Base-by-base conservation (phyloP, 805 yeast species). In the Starmerella asiatica region DNA sequence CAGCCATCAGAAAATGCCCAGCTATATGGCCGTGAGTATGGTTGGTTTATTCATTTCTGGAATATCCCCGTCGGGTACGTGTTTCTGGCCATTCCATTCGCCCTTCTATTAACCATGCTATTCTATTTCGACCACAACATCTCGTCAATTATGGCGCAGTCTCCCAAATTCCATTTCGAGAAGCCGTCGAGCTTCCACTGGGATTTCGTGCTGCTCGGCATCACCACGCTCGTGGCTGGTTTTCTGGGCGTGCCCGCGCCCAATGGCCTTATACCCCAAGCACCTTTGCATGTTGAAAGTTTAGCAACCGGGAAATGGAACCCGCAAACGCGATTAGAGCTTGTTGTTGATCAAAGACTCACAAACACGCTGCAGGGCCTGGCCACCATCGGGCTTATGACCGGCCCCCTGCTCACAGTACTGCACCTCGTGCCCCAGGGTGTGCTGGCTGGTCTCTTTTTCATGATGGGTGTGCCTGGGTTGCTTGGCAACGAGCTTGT, bases 71-170 rank as follows among this genome's bases (percentile, higher is more conserved):
- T 78, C 1, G 76, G 76, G 2, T 75, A 85, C 49, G 76, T 88
- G 0, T 91, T 91, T 54, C 58, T 91, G 28, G 97, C 98, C 0
- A 57, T 91, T 6, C 98, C 98, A 0, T 91, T 88, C 67, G 97
- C 94, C 0, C 61, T 91, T 1, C 67, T 91, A 34, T 61, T 91
- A 32, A 84, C 97, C 0, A 69, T 79, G 36, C 62, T 88, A 36
- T 88, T 91, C 60, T 88, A 84, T 58, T 91, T 86, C 59, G 98
- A 88, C 60, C 98, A 88, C 59, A 91, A 88, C 47, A 93, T 88
- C 9, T 84, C 95, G 2, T 79, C 96, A 0, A 64, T 88, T 40
- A 91, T 91, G 71, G 86, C 95, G 38, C 97, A 88, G 60, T 77
- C 77, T 45, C 72, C 76, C 20, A 76, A 79, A 38, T 91, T 68